Evolutionary conservation across 2,329 filamentous ascomycete genomes (phyloP).

Genomic region (Helotiales sp.): DNA sequence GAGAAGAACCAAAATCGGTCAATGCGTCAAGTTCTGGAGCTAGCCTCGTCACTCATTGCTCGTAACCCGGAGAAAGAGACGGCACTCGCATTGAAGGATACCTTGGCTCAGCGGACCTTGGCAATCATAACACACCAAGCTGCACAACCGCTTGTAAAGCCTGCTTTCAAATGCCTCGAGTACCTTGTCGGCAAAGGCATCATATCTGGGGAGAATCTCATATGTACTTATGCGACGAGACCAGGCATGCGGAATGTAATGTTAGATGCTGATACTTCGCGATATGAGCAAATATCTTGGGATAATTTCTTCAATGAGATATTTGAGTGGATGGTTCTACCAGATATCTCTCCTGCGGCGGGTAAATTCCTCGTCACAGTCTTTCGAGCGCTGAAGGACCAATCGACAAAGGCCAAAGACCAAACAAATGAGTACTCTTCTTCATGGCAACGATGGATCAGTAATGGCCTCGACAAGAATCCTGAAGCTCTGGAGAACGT

Average conservation of each 20-base stretch:
- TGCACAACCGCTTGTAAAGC: conserved; percentile 65
- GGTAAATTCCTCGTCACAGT: conserved; percentile 62
- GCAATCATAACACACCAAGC: conserved; percentile 61
- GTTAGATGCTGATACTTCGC: neutral
- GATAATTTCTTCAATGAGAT: conserved; percentile 49
- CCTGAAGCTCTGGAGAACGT: conserved; percentile 58
- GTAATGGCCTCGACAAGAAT: conserved; percentile 48
- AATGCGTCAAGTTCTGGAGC: conserved; percentile 61
- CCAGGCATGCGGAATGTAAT: neutral
- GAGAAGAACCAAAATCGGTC: conserved; percentile 65
- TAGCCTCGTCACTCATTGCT: conserved; percentile 51
- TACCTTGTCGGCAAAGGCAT: conserved; percentile 63
- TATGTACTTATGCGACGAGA: conserved; percentile 12
- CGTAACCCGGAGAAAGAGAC: conserved; percentile 47
- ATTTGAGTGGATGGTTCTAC: conserved; percentile 56
- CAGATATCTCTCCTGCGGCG: conserved; percentile 58
- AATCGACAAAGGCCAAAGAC: conserved; percentile 32
- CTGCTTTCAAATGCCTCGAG: conserved; percentile 66
- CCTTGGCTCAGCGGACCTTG: conserved; percentile 52
- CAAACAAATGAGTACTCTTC: conserved; percentile 37
- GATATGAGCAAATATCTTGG: conserved; percentile 41
- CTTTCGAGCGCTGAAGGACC: conserved; percentile 45
- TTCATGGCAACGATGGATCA: conserved; percentile 58
- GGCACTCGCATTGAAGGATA: conserved; percentile 45
- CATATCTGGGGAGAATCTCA: conserved; percentile 39